Percentiles rank a stretch among this genome's conserved stretches.
phyloP scores from a whole-genome alignment of 1,284 basidiomycete species.

The Tilletia caries region DNA sequence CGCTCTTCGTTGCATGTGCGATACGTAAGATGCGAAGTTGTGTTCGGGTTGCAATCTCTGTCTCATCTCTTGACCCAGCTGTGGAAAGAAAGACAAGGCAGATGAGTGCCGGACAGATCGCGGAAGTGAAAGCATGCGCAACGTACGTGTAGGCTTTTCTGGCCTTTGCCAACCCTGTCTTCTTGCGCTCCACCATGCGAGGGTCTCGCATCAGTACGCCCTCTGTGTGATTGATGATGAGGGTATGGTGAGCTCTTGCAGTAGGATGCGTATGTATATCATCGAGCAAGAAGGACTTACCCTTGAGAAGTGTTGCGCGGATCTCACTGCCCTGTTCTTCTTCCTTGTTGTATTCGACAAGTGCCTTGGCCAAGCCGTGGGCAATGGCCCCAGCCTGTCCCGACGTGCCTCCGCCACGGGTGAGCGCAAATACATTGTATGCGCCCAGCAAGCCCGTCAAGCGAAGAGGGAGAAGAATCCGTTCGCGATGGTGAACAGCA shows the following conservation, averaged over 20 bases:
- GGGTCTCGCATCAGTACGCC: slow-evolving; percentile 85
- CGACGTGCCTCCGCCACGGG: slow-evolving; percentile 80
- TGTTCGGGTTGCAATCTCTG: not conserved
- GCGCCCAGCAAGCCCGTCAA: slow-evolving; percentile 79
- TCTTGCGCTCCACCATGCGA: slow-evolving; percentile 96
- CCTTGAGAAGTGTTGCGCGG: slow-evolving; percentile 67
- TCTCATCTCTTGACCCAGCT: slow-evolving; percentile 89
- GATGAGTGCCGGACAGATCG: too few species aligned
- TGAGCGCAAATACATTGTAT: slow-evolving; percentile 87
- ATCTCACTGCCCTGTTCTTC: slow-evolving; percentile 48
- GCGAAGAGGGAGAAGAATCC: slow-evolving; percentile 75
- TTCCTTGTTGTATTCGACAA: slow-evolving; percentile 55
- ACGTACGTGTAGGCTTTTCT: slow-evolving; percentile 64
- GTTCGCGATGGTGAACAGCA: slow-evolving; percentile 72
- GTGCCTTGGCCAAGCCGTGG: slow-evolving; percentile 76
- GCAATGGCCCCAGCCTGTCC: slow-evolving; percentile 89
- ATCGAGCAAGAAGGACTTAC: slow-evolving; percentile 57
- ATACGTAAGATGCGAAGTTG: too few species aligned
- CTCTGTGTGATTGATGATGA: slow-evolving; percentile 59
- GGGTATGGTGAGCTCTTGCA: slow-evolving; percentile 14
- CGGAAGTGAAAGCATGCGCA: slow-evolving; percentile 11
- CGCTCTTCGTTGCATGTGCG: too few species aligned
- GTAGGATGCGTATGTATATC: slow-evolving; percentile 1
- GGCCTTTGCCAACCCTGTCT: slow-evolving; percentile 85
- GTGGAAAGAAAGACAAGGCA: slow-evolving; percentile 60